These are phyloP conservation scores for Fonsecaea nubica DNA, from an alignment of 2,329 filamentous ascomycete species.

Conservation along the genomic window DNA sequence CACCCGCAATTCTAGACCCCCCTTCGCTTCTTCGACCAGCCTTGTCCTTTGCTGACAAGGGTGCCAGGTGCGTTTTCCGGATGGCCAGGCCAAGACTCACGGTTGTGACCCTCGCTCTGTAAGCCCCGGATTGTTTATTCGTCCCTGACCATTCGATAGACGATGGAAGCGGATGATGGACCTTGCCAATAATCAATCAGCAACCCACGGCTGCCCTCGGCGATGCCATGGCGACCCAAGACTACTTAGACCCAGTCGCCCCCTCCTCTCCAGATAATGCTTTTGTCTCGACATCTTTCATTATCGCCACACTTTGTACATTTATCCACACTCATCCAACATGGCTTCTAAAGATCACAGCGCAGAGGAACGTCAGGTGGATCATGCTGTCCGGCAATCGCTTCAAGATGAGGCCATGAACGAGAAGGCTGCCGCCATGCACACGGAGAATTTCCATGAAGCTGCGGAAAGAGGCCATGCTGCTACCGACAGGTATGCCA, in stretches of 20 bases:
- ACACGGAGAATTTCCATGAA: constrained; percentile 15
- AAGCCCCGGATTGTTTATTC: background rate
- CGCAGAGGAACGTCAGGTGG: constrained; percentile 27
- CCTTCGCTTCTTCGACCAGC: background rate
- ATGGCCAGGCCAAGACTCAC: background rate
- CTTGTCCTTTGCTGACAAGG: background rate
- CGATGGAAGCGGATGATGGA: background rate
- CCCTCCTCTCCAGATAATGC: background rate
- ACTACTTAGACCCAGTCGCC: constrained; percentile 5
- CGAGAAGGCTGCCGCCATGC: constrained; percentile 47
- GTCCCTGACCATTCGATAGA: background rate
- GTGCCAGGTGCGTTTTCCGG: constrained; percentile 21
- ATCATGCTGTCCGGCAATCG: constrained; percentile 22
- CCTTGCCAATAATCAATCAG: constrained; percentile 4
- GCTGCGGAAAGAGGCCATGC: constrained; percentile 46
- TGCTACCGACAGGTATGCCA: constrained; percentile 55
- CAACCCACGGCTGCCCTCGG: background rate
- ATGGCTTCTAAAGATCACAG: constrained; percentile 30
- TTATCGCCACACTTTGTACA: background rate
- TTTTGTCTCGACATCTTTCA: background rate
- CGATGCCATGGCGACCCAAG: constrained; percentile 12
- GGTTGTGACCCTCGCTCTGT: constrained; percentile 4
- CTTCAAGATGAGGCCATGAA: constrained; percentile 30
- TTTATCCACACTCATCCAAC: background rate
- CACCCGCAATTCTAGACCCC: background rate